These are phyloP conservation scores for Phytophthora lateralis DNA, from an alignment of 352 stramenopile genomes.

Conservation along the genomic window DNA sequence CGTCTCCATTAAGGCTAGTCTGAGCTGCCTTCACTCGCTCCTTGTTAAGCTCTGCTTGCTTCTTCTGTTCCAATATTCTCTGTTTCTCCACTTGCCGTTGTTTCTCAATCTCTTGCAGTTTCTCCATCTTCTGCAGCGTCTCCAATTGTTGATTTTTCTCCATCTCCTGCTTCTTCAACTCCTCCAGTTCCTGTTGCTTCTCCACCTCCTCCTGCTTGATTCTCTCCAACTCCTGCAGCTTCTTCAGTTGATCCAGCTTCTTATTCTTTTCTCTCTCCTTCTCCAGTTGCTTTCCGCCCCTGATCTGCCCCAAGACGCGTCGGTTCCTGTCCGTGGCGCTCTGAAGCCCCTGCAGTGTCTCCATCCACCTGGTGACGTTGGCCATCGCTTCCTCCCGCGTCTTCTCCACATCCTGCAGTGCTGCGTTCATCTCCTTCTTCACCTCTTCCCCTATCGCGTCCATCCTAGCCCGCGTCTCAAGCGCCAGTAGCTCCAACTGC, in stretches of 20 bases:
- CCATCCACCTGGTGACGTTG: constrained; percentile 24
- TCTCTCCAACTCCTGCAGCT: constrained; percentile 17
- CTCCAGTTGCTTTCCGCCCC: constrained; percentile 5
- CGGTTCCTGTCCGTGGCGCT: constrained; percentile 27
- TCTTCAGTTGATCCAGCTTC: constrained; percentile 9
- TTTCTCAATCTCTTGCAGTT: neutral
- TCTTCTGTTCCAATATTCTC: neutral
- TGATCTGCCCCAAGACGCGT: neutral
- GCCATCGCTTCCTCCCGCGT: constrained; percentile 7
- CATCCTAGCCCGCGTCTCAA: constrained; percentile 32
- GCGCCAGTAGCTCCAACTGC: constrained; percentile 24
- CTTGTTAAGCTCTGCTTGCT: constrained; percentile 6
- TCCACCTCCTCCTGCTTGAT: constrained; percentile 9
- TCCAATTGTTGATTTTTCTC: constrained; percentile 9
- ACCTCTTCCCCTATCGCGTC: constrained; percentile 9
- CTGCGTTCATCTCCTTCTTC: constrained; percentile 13
- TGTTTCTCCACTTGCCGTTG: neutral
- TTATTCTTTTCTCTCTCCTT: constrained; percentile 7
- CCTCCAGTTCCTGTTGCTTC: constrained; percentile 9
- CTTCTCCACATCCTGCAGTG: constrained; percentile 16
- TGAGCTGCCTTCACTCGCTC: neutral
- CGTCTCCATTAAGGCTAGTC: neutral
- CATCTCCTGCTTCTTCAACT: neutral
- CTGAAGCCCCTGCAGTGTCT: constrained; percentile 24
- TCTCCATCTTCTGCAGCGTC: constrained; percentile 8